phyloP scores from a whole-genome alignment of 208 protist genomes.

The Endotrypanum monterogeii region DNA sequence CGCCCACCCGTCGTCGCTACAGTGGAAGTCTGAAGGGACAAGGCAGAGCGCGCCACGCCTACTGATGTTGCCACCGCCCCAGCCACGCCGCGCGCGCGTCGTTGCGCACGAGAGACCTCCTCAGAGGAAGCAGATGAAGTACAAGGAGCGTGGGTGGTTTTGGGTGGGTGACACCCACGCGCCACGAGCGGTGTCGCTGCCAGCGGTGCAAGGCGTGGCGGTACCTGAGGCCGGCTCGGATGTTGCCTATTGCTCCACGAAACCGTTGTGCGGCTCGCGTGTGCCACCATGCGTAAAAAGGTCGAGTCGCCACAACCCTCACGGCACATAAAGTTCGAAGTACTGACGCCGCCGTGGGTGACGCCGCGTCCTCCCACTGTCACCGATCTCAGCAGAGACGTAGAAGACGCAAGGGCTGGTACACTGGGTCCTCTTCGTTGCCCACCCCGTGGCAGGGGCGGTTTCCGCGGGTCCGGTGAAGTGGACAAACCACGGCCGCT shows the following conservation, averaged over 20 bases:
- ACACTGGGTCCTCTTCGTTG: not conserved
- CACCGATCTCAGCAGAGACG: not conserved
- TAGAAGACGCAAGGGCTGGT: not conserved
- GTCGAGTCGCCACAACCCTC: not conserved
- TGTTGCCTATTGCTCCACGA: not conserved
- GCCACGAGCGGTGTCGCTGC: not conserved
- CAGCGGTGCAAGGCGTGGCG: slow-evolving; percentile 5
- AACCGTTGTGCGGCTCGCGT: not conserved
- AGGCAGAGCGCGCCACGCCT: not conserved
- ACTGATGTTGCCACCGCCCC: not conserved
- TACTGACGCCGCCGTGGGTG: not conserved
- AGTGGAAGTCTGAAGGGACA: slow-evolving; percentile 1
- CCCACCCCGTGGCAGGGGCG: not conserved
- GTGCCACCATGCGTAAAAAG: not conserved
- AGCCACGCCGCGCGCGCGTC: not conserved
- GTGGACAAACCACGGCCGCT: not conserved
- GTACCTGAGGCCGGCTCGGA: not conserved
- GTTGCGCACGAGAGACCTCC: not conserved
- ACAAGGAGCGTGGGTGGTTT: not conserved
- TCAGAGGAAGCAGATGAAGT: not conserved
- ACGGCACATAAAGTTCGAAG: not conserved
- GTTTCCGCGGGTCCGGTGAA: not conserved
- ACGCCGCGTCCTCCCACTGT: too few relatives aligned
- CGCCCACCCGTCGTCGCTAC: not conserved
- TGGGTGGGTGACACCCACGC: not conserved